A percentile compares a stretch with the other conserved stretches of the same genome.
These are phyloP conservation scores for Penicillium macrosclerotiorum DNA, from an alignment of 495 filamentous ascomycete genomes.

Conservation along the genomic window DNA sequence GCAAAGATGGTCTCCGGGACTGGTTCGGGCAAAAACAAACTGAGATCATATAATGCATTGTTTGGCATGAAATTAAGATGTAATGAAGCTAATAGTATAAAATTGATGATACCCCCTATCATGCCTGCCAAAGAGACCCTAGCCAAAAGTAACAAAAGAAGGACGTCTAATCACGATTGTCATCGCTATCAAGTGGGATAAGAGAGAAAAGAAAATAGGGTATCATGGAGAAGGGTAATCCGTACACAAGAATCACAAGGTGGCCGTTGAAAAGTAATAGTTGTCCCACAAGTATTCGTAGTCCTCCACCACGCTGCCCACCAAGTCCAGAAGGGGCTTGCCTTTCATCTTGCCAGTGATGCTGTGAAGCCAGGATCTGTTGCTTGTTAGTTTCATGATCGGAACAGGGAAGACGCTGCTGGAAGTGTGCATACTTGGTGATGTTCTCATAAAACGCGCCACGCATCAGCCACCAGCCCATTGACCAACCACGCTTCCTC, in stretches of 20 bases:
- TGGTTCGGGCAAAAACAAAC: constrained; percentile 42
- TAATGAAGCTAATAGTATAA: constrained; percentile 20
- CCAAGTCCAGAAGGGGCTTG: constrained; percentile 73
- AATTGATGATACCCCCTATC: constrained; percentile 27
- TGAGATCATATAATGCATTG: constrained; percentile 26
- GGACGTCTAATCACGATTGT: constrained; percentile 1
- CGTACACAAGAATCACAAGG: constrained; percentile 42
- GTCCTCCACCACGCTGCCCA: constrained; percentile 83
- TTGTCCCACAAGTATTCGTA: constrained; percentile 98
- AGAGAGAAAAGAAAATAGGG: constrained; percentile 15
- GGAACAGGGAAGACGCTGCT: background rate
- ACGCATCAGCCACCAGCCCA: constrained; percentile 93
- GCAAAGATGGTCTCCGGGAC: constrained; percentile 32
- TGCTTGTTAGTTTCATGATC: constrained; percentile 28
- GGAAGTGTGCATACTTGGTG: constrained; percentile 58
- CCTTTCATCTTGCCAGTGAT: constrained; percentile 66
- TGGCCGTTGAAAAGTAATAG: constrained; percentile 84
- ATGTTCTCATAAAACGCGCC: constrained; percentile 95
- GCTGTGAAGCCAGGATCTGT: constrained; percentile 57
- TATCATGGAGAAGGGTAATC: constrained; percentile 23
- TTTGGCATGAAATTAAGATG: constrained; percentile 9
- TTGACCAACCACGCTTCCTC: constrained; percentile 77
- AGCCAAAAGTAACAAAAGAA: constrained; percentile 14
- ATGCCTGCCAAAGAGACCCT: background rate
- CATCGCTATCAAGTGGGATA: constrained; percentile 11